These are phyloP conservation scores for Yamadazyma taylorii DNA, from an alignment of 1,139 yeast genomes.

Conservation along the genomic window DNA sequence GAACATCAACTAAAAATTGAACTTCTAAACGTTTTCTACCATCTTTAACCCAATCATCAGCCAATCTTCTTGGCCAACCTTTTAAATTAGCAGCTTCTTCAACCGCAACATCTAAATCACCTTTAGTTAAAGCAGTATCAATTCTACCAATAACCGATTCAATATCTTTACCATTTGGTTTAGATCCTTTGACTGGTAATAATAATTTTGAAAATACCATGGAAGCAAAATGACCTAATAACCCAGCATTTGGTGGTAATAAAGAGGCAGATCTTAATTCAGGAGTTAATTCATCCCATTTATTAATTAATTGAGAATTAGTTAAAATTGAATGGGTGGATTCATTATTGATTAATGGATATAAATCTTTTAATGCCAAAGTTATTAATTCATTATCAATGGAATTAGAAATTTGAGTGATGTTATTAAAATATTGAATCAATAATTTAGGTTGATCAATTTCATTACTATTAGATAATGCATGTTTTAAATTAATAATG, in stretches of 20 bases:
- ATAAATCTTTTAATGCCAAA: constrained; percentile 38
- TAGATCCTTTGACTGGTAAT: constrained; percentile 58
- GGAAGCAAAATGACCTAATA: constrained; percentile 87
- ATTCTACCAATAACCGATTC: constrained; percentile 90
- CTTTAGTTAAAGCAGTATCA: constrained; percentile 69
- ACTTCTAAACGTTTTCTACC: constrained; percentile 88
- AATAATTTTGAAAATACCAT: constrained; percentile 72
- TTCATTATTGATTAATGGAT: constrained; percentile 44
- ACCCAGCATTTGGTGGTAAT: constrained; percentile 93
- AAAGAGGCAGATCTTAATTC: constrained; percentile 87
- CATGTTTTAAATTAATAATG: constrained; percentile 51
- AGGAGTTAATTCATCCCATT: constrained; percentile 78
- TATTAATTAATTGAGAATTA: constrained; percentile 63
- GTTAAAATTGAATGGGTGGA: constrained; percentile 62
- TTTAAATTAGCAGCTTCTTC: constrained; percentile 87
- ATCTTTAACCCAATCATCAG: constrained; percentile 87
- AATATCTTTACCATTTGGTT: constrained; percentile 73
- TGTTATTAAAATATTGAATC: constrained; percentile 47
- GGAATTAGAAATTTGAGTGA: constrained; percentile 42
- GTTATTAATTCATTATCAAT: constrained; percentile 44
- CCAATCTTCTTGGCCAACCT: constrained; percentile 91
- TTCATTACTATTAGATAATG: constrained; percentile 34
- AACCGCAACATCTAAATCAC: constrained; percentile 83
- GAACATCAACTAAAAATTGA: constrained; percentile 69
- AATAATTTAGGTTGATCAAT: constrained; percentile 32